Conservation (phyloP, 768 basidiomycete genomes). For the Pluteus cervinus region DNA sequence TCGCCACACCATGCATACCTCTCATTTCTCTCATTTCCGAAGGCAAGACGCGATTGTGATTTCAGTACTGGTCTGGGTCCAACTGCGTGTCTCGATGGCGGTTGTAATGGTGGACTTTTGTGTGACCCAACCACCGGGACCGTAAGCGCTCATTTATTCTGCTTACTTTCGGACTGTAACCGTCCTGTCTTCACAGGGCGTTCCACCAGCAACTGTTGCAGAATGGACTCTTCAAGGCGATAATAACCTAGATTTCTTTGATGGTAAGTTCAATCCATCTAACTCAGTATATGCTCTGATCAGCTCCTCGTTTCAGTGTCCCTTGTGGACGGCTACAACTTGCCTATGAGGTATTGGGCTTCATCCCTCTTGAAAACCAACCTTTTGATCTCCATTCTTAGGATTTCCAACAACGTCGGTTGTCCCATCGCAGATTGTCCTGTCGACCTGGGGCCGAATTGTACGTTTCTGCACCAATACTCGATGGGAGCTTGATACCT, state of each 20-base stretch:
- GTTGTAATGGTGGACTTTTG: constrained; percentile 62
- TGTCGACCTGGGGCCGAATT: constrained; percentile 55
- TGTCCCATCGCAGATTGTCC: constrained; percentile 54
- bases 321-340: constrained; percentile 60
- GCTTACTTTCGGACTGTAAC: no score
- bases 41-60: constrained; percentile 63
- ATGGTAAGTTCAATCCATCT: no score
- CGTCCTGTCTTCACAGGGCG: no score
- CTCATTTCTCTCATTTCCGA: constrained; percentile 9
- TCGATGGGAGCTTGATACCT: constrained; percentile 11
- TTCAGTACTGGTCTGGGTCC: constrained; percentile 49
- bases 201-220: constrained; percentile 66
- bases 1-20: no score
- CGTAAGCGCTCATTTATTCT: constrained; percentile 25
- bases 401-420: constrained; percentile 47
- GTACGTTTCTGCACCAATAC: constrained; percentile 31
- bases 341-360: no score
- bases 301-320: constrained; percentile 43
- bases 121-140: constrained; percentile 64
- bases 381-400: no score
- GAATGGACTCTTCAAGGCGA: constrained; percentile 54
- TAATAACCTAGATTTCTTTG: constrained; percentile 49
- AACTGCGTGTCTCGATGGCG: constrained; percentile 57
- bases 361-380: no score
- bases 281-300: no score